Percentiles rank a stretch among this genome's conserved stretches.
Evolutionary conservation across 2,329 filamentous ascomycete genomes (phyloP).

Genomic region (Nemania abortiva): DNA sequence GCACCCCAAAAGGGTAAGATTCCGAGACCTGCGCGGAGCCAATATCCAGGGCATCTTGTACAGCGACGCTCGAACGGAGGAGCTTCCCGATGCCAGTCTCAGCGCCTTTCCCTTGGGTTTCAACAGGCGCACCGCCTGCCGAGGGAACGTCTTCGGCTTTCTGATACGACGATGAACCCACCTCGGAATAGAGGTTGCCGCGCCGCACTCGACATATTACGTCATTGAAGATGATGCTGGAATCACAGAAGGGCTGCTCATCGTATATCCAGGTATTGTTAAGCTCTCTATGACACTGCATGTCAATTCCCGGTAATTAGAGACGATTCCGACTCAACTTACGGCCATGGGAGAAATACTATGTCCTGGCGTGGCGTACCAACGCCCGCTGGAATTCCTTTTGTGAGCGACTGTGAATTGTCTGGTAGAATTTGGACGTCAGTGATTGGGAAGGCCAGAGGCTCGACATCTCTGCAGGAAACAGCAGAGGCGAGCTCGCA

Average conservation of each 20-base stretch:
- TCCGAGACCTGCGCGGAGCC: background rate
- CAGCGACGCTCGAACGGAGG: constrained; percentile 24
- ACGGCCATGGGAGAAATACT: constrained; percentile 37
- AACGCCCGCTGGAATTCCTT: constrained; percentile 32
- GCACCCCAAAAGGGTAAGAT: constrained; percentile 31
- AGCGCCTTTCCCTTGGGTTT: constrained; percentile 23
- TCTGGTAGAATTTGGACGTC: constrained; percentile 35
- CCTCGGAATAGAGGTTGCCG: constrained; percentile 33
- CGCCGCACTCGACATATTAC: constrained; percentile 44
- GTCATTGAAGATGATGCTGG: constrained; percentile 48
- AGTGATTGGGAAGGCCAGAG: constrained; percentile 33
- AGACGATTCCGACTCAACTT: constrained; percentile 14
- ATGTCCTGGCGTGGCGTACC: constrained; percentile 34
- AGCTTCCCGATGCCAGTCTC: constrained; percentile 27
- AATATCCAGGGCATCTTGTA: constrained; percentile 12
- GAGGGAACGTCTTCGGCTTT: constrained; percentile 32
- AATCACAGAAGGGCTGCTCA: constrained; percentile 46
- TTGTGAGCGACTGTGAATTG: constrained; percentile 33
- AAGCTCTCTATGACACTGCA: constrained; percentile 46
- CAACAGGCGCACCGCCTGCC: constrained; percentile 29
- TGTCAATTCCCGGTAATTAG: background rate
- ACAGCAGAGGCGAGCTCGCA: constrained; percentile 1
- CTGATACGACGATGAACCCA: constrained; percentile 23
- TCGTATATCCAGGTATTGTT: constrained; percentile 55
- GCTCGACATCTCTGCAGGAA: constrained; percentile 32